phyloP scores from a whole-genome alignment of 306 rosid genomes.

The Ochetophila trinervis region DNA sequence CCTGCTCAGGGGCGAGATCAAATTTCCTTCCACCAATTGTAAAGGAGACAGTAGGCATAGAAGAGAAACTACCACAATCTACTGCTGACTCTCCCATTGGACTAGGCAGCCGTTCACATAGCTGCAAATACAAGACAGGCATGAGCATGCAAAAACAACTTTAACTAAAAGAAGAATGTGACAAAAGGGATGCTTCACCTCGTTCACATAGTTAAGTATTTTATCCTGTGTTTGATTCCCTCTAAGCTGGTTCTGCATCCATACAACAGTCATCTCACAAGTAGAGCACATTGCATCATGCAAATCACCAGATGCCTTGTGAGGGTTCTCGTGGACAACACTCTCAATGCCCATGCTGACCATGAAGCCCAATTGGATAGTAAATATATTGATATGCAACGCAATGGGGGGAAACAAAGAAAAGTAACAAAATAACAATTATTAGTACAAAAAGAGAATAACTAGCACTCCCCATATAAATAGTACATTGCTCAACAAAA shows the following conservation, averaged over 20 bases:
- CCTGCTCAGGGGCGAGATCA: constrained; percentile 61
- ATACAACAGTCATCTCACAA: constrained; percentile 68
- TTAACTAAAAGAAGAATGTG: background rate
- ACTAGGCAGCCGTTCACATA: constrained; percentile 63
- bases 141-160: constrained; percentile 13
- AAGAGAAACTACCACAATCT: constrained; percentile 52
- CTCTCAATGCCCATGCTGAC: constrained; percentile 47
- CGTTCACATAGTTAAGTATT: constrained; percentile 48
- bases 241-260: constrained; percentile 65
- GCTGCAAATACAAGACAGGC: constrained; percentile 36
- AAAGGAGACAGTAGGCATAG: constrained; percentile 54
- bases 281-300: constrained; percentile 42
- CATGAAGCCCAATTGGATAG: constrained; percentile 1
- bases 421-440: background rate
- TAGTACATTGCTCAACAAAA: background rate
- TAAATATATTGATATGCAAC: background rate
- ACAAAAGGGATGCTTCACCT: constrained; percentile 34
- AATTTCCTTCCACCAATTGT: constrained; percentile 59
- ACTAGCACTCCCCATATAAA: background rate
- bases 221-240: constrained; percentile 53
- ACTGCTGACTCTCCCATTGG: constrained; percentile 73
- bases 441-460: background rate
- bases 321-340: constrained; percentile 41
- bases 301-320: constrained; percentile 25
- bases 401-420: too few relatives aligned